Conservation (phyloP, 2,329 filamentous ascomycete species). For the Rhinocladiella similis region DNA sequence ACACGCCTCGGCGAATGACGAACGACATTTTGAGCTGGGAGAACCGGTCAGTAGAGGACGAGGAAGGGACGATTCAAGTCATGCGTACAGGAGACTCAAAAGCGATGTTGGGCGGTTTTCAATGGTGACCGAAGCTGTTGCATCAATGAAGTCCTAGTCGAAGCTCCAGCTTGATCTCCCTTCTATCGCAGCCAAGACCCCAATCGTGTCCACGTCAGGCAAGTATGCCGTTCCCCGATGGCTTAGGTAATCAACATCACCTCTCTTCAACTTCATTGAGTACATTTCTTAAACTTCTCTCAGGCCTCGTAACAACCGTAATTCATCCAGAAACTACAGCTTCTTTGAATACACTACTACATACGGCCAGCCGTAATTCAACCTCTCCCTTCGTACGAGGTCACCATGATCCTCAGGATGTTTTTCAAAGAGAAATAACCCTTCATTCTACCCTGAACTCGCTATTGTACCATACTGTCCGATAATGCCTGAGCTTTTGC, state of each 20-base stretch:
- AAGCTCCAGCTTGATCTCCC: conserved; percentile 12
- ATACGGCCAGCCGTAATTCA: too few relatives aligned
- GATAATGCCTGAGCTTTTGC: too few relatives aligned
- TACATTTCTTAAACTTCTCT: too few relatives aligned
- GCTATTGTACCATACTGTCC: too few relatives aligned
- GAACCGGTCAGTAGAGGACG: not conserved
- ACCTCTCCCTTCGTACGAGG: too few relatives aligned
- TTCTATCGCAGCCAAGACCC: conserved; percentile 3
- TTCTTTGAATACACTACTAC: too few relatives aligned
- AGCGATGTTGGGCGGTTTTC: conserved; percentile 6
- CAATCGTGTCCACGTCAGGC: not conserved
- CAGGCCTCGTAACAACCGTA: too few relatives aligned
- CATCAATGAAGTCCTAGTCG: conserved; percentile 1
- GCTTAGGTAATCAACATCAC: not conserved
- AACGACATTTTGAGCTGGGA: conserved; percentile 75
- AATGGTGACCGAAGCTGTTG: conserved; percentile 16
- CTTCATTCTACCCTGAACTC: too few relatives aligned
- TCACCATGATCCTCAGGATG: too few relatives aligned
- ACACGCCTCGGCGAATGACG: conserved; percentile 86
- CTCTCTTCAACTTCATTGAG: not conserved
- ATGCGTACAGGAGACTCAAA: conserved; percentile 20
- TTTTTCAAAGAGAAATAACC: too few relatives aligned
- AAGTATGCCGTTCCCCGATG: not conserved
- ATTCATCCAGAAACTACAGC: too few relatives aligned
- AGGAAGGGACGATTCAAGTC: not conserved